These are phyloP conservation scores for Fraxinus floribunda DNA, from an alignment of 305 asterid genomes.

Conservation along the genomic window DNA sequence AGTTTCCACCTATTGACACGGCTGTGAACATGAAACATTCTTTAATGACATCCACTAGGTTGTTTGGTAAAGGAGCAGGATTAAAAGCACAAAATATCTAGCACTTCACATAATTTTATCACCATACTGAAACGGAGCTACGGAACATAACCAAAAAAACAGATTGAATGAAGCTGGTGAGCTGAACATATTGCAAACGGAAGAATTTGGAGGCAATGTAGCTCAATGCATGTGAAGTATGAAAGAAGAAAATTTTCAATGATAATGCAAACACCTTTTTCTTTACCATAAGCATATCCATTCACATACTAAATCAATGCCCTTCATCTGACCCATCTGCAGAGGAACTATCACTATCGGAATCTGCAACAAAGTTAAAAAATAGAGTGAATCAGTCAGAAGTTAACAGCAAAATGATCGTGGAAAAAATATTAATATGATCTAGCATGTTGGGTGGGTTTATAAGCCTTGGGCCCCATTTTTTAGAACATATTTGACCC, in stretches of 20 bases:
- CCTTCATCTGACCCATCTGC: slow-evolving; percentile 51
- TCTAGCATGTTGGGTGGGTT: neutral
- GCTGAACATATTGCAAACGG: neutral
- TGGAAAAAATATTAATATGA: neutral
- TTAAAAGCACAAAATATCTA: neutral
- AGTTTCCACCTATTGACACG: neutral
- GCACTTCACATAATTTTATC: neutral
- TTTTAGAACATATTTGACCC: neutral
- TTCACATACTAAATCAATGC: slow-evolving; percentile 36
- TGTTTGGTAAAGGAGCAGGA: neutral
- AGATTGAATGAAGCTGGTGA: neutral
- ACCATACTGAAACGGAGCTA: neutral
- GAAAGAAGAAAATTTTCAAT: neutral
- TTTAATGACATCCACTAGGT: neutral
- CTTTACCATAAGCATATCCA: neutral
- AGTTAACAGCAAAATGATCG: neutral
- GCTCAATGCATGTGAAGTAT: neutral
- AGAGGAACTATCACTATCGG: slow-evolving; percentile 59
- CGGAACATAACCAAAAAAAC: neutral
- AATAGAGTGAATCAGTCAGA: neutral
- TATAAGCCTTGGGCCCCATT: neutral
- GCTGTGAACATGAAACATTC: neutral
- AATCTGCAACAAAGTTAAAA: slow-evolving; percentile 36
- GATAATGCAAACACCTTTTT: neutral
- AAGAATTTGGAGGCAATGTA: neutral